Percentiles rank a stretch among this genome's conserved stretches.
phyloP scores from a whole-genome alignment of 2,329 filamentous ascomycete genomes.

The Tolypocladium album region DNA sequence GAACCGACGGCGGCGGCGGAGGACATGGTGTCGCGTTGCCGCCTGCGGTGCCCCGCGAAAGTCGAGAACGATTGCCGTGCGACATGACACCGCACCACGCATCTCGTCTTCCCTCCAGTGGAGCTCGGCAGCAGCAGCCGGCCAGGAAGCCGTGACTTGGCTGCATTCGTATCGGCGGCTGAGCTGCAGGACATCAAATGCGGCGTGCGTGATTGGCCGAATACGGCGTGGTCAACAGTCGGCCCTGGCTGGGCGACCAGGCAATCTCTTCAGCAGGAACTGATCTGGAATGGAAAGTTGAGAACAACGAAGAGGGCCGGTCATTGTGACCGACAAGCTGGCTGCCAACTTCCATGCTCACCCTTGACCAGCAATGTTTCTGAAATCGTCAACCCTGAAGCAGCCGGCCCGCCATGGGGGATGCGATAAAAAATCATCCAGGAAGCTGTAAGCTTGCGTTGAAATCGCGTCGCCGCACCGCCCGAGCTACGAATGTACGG shows the following conservation, averaged over 20 bases:
- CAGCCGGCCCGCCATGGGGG: no score
- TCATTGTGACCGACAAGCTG: not conserved
- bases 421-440: not conserved
- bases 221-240: no score
- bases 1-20: not conserved
- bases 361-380: not conserved
- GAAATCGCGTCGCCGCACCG: not conserved
- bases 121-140: not conserved
- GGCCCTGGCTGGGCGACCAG: not conserved
- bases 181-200: not conserved
- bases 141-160: not conserved
- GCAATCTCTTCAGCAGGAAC: not conserved
- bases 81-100: not conserved
- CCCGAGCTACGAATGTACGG: not conserved
- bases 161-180: constrained; percentile 2
- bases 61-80: not conserved
- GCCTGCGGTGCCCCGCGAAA: not conserved
- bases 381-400: no score
- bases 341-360: not conserved
- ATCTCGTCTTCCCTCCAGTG: not conserved
- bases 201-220: not conserved
- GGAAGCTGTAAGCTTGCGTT: not conserved
- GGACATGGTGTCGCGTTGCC: not conserved
- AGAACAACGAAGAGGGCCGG: not conserved
- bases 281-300: not conserved